phyloP scores from a whole-genome alignment of 2,329 filamentous ascomycete genomes.

The Fusarium hostae region DNA sequence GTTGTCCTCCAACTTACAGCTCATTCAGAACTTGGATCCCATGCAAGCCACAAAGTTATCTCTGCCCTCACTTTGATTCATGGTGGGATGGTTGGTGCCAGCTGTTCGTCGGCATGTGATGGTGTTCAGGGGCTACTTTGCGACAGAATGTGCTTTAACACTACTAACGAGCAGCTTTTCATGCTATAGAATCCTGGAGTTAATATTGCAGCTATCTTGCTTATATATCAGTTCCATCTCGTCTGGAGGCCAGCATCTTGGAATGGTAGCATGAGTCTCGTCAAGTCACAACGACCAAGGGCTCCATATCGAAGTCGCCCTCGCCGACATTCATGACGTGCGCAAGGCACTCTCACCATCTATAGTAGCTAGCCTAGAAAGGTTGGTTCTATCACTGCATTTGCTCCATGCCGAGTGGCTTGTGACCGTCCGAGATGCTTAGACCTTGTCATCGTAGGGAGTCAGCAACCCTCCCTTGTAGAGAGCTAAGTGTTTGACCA shows the following conservation, averaged over 20 bases:
- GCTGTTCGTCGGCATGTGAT: not conserved
- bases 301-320: fast-evolving
- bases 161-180: fast-evolving
- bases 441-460: too few species aligned
- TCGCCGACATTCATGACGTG: fast-evolving
- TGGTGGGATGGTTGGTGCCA: not conserved
- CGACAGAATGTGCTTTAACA: too few species aligned
- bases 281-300: too few species aligned
- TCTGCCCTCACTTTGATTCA: not conserved
- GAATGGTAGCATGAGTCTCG: fast-evolving
- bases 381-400: too few species aligned
- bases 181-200: fast-evolving
- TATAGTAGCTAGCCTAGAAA: too few species aligned
- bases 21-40: too few species aligned
- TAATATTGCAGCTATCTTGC: fast-evolving
- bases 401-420: not conserved
- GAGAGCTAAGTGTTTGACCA: not conserved
- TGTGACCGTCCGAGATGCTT: fast-evolving
- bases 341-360: fast-evolving
- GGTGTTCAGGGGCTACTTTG: not conserved
- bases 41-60: not conserved
- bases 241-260: fast-evolving
- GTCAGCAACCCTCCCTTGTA: not conserved
- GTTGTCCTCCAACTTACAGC: not conserved
- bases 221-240: fast-evolving